phyloP scores from a whole-genome alignment of 305 asterid species.

The Fraxinus xanthoxyloides region DNA sequence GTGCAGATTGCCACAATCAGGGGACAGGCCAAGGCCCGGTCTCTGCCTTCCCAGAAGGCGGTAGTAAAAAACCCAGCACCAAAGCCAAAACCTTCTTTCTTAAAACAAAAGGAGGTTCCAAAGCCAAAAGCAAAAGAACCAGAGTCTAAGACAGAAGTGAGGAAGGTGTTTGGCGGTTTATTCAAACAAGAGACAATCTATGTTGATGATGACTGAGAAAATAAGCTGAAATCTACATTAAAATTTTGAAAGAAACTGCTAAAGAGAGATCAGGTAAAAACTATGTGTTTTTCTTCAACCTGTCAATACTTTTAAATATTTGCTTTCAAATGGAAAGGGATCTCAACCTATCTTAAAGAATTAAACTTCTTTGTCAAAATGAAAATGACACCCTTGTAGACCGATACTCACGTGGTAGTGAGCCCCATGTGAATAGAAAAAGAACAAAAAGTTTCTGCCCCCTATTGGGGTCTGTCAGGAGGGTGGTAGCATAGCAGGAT shows the following conservation, averaged over 20 bases:
- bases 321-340: background rate
- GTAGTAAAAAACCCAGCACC: constrained; percentile 42
- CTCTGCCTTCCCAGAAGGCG: constrained; percentile 73
- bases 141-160: constrained; percentile 54
- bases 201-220: constrained; percentile 68
- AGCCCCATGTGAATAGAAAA: too few species aligned
- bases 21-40: constrained; percentile 86
- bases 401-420: too few species aligned
- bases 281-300: constrained; percentile 13
- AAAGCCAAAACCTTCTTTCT: constrained; percentile 20
- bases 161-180: constrained; percentile 83
- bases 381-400: too few species aligned
- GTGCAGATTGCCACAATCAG: constrained; percentile 73
- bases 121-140: constrained; percentile 45
- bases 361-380: too few species aligned
- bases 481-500: too few species aligned
- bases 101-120: constrained; percentile 35
- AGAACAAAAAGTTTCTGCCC: too few species aligned
- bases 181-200: constrained; percentile 95
- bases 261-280: constrained; percentile 15
- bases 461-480: too few species aligned
- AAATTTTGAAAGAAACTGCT: background rate
- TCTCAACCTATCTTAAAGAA: background rate
- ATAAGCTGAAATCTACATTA: constrained; percentile 9
- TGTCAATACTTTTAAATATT: background rate